Evolutionary conservation across 148 eudicot genomes (phyloP).

Genomic region (Vaccinium vitisidaea): DNA sequence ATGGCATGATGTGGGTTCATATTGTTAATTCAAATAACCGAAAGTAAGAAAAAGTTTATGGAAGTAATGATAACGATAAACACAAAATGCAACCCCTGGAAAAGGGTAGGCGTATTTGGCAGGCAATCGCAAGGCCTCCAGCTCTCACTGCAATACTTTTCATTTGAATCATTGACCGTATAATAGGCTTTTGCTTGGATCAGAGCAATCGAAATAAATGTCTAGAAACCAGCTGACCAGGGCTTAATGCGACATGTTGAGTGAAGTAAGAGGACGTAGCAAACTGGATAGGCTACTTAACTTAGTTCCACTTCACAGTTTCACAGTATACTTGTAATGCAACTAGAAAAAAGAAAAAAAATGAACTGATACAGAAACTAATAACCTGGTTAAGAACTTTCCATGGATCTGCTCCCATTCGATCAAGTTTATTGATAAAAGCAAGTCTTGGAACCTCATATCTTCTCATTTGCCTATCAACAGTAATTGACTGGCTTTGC

Average conservation of each 20-base stretch:
- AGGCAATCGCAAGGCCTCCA: not conserved
- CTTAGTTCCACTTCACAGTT: not conserved
- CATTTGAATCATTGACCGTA: not conserved
- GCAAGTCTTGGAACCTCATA: slow-evolving; percentile 96
- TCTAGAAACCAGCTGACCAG: not conserved
- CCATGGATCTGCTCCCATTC: slow-evolving; percentile 99
- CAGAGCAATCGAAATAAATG: too few species aligned
- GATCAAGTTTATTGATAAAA: slow-evolving; percentile 89
- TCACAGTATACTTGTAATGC: not conserved
- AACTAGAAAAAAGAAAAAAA: not conserved
- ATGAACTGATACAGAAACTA: slow-evolving; percentile 5
- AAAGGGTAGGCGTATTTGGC: not conserved
- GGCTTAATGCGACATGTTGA: not conserved
- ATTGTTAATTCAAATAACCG: not conserved
- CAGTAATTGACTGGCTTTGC: slow-evolving; percentile 97
- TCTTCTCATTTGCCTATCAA: slow-evolving; percentile 98
- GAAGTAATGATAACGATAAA: not conserved
- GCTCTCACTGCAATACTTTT: not conserved
- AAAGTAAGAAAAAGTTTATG: not conserved
- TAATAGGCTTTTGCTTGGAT: not conserved
- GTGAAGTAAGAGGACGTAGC: not conserved
- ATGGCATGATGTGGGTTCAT: slow-evolving; percentile 1
- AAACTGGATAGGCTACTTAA: not conserved
- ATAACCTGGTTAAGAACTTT: slow-evolving; percentile 94
- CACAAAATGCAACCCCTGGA: not conserved